phyloP scores from a whole-genome alignment of 2,329 filamentous ascomycete genomes.

The Atkinsonella hypoxylon region DNA sequence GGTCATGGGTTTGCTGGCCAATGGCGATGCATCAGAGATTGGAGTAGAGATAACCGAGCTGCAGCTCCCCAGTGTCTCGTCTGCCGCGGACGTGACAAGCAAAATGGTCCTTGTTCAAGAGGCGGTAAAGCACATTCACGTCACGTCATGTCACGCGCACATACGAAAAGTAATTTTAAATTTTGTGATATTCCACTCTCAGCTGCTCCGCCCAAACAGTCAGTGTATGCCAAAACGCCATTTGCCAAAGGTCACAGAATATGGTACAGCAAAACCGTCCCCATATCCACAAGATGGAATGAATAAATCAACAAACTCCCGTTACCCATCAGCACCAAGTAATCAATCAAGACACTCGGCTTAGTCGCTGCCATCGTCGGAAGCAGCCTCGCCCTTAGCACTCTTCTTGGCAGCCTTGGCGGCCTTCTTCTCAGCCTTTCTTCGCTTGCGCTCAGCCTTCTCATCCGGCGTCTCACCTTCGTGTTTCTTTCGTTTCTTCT shows the following conservation, averaged over 20 bases:
- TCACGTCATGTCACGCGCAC: too few relatives aligned
- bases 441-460: slow-evolving; percentile 47
- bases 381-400: slow-evolving; percentile 36
- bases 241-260: slow-evolving; percentile 9
- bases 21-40: too few relatives aligned
- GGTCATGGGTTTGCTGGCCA: too few relatives aligned
- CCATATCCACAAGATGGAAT: slow-evolving; percentile 9
- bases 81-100: too few relatives aligned
- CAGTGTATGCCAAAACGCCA: slow-evolving; percentile 14
- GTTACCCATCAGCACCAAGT: neutral
- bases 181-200: neutral
- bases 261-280: slow-evolving; percentile 13
- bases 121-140: too few relatives aligned
- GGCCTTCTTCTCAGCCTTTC: slow-evolving; percentile 49
- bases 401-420: slow-evolving; percentile 45
- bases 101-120: too few relatives aligned
- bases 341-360: neutral
- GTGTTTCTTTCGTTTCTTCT: slow-evolving; percentile 68
- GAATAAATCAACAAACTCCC: slow-evolving; percentile 5
- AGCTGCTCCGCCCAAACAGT: slow-evolving; percentile 7
- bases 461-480: slow-evolving; percentile 63
- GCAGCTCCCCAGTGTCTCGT: too few relatives aligned
- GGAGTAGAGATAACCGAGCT: too few relatives aligned
- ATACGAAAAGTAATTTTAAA: neutral
- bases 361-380: slow-evolving; percentile 27